These are phyloP conservation scores for Rutstroemia sp. DNA, from an alignment of 2,329 filamentous ascomycete genomes.

Conservation along the genomic window DNA sequence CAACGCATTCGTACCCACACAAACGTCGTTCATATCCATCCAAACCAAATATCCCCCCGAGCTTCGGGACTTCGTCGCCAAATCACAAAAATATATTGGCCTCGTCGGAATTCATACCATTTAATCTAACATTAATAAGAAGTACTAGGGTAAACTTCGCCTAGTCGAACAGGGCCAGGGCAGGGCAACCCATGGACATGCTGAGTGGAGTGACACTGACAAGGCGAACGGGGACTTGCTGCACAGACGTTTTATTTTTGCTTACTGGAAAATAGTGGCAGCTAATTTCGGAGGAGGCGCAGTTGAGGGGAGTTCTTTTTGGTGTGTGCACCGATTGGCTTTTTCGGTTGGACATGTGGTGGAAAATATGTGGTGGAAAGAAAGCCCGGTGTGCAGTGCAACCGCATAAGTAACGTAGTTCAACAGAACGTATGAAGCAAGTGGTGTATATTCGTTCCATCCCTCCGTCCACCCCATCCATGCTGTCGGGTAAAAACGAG, in stretches of 20 bases:
- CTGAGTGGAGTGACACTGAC: neutral
- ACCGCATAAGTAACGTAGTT: no score
- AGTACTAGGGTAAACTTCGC: neutral
- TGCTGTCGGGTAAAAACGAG: neutral
- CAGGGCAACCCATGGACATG: no score
- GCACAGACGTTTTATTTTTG: constrained; percentile 3
- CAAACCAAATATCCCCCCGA: no score
- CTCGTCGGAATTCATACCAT: neutral
- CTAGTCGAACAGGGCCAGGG: no score
- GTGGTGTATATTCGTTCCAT: neutral
- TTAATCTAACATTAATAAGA: neutral
- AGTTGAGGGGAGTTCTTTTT: neutral
- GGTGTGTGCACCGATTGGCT: neutral
- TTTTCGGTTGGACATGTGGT: neutral
- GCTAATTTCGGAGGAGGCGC: neutral
- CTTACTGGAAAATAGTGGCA: neutral
- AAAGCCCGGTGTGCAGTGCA: no score
- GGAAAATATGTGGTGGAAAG: neutral
- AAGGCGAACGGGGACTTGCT: constrained; percentile 2
- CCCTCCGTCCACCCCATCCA: neutral
- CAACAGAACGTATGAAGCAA: no score
- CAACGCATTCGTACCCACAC: no score
- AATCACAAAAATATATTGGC: no score
- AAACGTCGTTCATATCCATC: neutral
- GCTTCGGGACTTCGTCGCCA: no score